These are phyloP conservation scores for Westerdykella sp. DNA, from an alignment of 2,329 filamentous ascomycete species.

Conservation along the genomic window DNA sequence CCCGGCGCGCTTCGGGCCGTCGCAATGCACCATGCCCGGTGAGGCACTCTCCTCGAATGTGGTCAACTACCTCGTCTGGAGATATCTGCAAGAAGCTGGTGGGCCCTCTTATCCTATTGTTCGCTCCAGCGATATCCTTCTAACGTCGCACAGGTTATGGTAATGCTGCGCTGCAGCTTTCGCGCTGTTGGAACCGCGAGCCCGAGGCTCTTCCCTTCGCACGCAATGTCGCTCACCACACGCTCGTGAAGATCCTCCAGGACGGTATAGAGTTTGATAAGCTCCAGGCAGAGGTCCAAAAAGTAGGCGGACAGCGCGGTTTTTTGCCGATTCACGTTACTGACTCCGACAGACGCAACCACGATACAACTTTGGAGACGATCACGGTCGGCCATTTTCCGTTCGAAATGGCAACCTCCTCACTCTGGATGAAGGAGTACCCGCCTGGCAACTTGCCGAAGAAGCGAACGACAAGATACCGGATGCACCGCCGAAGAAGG, in stretches of 20 bases:
- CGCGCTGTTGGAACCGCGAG: conserved; percentile 57
- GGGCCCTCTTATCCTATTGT: conserved; percentile 2
- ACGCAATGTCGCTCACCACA: conserved; percentile 52
- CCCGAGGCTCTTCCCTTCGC: conserved; percentile 58
- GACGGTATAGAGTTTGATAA: conserved; percentile 52
- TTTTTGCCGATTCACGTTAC: conserved; percentile 1
- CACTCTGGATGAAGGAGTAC: conserved; percentile 32
- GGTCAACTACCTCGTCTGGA: conserved; percentile 65
- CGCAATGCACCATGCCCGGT: conserved; percentile 39
- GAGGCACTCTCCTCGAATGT: conserved; percentile 52
- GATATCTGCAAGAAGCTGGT: conserved; percentile 45
- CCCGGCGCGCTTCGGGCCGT: conserved; percentile 18
- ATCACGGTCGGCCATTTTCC: conserved; percentile 37
- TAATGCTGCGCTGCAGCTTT: conserved; percentile 54
- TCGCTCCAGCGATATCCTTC: conserved; percentile 1
- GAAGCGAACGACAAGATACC: conserved; percentile 26
- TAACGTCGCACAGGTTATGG: conserved; percentile 44
- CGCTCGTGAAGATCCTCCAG: conserved; percentile 57
- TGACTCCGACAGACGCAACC: conserved; percentile 25
- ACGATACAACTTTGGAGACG: conserved; percentile 34
- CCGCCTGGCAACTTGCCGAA: conserved; percentile 31
- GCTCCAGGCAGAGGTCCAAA: conserved; percentile 32
- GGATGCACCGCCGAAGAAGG: conserved; percentile 28
- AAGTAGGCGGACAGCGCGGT: conserved; percentile 16
- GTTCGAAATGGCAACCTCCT: conserved; percentile 33